phyloP scores from a whole-genome alignment of 31 red algal species.

The Bonnemaisonia californica region DNA sequence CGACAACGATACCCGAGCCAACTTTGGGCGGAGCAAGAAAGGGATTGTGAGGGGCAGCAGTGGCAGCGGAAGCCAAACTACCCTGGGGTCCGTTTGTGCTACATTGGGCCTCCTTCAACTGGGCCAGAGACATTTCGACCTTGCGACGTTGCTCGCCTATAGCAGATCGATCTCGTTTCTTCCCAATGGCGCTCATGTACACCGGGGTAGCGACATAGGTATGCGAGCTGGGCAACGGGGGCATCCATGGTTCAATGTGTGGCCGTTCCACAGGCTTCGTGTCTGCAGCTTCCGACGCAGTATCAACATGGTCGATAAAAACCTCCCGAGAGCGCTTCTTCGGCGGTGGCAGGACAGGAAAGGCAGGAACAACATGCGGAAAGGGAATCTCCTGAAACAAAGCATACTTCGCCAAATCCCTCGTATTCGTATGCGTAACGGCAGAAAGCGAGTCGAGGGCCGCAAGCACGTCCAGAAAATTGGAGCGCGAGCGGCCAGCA shows the following conservation, averaged over 20 bases:
- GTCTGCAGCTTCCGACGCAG: neutral
- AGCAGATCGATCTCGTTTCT: constrained; percentile 20
- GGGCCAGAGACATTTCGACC: constrained; percentile 51
- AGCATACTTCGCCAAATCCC: constrained; percentile 50
- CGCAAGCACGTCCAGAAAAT: constrained; percentile 42
- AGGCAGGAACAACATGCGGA: constrained; percentile 48
- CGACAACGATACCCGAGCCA: constrained; percentile 20
- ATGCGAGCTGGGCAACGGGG: constrained; percentile 54
- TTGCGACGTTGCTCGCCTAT: constrained; percentile 12
- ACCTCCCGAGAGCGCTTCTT: constrained; percentile 25
- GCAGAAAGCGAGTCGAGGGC: constrained; percentile 33
- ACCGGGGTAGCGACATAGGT: constrained; percentile 69
- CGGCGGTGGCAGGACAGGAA: constrained; percentile 36
- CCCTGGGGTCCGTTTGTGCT: constrained; percentile 7
- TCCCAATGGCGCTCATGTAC: constrained; percentile 14
- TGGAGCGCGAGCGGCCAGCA: constrained; percentile 32
- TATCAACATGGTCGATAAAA: neutral
- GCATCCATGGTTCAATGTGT: constrained; percentile 67
- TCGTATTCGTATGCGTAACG: constrained; percentile 18
- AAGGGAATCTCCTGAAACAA: constrained; percentile 70
- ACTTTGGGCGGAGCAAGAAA: constrained; percentile 39
- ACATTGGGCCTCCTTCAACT: constrained; percentile 46
- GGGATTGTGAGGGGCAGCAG: constrained; percentile 41
- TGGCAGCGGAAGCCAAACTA: constrained; percentile 2
- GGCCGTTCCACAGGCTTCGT: neutral